phyloP scores from a whole-genome alignment of 139 green algal species.

The Picochlorum sp. region DNA sequence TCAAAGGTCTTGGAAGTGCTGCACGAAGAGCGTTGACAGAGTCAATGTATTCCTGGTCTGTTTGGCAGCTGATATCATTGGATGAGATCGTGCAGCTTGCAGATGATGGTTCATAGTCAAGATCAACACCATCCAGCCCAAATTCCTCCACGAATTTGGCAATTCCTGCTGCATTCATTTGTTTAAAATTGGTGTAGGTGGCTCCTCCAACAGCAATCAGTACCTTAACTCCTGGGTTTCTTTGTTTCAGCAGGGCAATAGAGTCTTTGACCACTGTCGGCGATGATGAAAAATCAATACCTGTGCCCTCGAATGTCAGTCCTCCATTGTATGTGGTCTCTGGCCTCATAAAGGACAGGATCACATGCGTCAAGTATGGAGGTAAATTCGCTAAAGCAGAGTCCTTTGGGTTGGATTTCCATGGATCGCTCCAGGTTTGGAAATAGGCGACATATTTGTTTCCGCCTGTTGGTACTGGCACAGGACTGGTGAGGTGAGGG shows the following conservation, averaged over 20 bases:
- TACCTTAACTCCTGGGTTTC: conserved; percentile 35
- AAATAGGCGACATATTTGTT: conserved; percentile 26
- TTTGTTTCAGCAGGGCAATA: conserved; percentile 28
- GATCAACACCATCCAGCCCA: conserved; percentile 34
- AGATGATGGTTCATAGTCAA: conserved; percentile 25
- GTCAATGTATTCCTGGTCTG: conserved; percentile 24
- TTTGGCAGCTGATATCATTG: conserved; percentile 20
- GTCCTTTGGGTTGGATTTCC: neutral
- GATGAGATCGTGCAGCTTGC: neutral
- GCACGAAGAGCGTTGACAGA: conserved; percentile 16
- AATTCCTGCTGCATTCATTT: conserved; percentile 22
- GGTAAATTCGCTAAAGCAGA: conserved; percentile 28
- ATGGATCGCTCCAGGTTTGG: conserved; percentile 26
- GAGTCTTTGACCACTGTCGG: conserved; percentile 21
- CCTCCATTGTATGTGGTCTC: conserved; percentile 35
- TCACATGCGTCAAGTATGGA: conserved; percentile 28
- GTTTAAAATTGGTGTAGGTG: conserved; percentile 29
- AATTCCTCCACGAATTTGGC: conserved; percentile 30
- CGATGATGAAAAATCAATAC: conserved; percentile 28
- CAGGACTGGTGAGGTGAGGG: neutral
- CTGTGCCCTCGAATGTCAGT: conserved; percentile 20
- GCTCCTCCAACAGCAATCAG: conserved; percentile 27
- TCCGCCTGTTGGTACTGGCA: neutral
- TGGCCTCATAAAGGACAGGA: conserved; percentile 31
- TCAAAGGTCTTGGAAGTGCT: conserved; percentile 25